These are phyloP conservation scores for Colletotrichum sp. DNA, from an alignment of 2,329 filamentous ascomycete genomes.

Conservation along the genomic window DNA sequence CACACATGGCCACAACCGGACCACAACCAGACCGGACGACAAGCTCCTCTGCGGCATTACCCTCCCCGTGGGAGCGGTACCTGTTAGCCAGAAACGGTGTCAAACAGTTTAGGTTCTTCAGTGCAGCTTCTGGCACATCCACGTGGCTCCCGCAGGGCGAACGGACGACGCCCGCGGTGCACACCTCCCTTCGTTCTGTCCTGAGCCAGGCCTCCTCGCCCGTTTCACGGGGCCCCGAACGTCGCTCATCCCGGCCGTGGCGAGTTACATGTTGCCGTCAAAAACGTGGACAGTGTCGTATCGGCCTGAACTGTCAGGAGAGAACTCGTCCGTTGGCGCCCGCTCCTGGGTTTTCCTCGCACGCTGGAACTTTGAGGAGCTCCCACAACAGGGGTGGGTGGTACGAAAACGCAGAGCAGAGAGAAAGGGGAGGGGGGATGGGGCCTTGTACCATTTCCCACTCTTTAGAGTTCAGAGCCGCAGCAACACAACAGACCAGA, in stretches of 20 bases:
- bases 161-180: background rate
- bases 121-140: slow-evolving; percentile 11
- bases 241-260: background rate
- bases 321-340: background rate
- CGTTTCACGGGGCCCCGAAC: slow-evolving; percentile 1
- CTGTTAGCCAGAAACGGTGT: background rate
- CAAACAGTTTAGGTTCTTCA: slow-evolving; percentile 15
- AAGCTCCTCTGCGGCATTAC: background rate
- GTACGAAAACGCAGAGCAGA: background rate
- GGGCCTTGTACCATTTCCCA: background rate
- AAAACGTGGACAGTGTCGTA: slow-evolving; percentile 14
- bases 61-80: background rate
- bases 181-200: background rate
- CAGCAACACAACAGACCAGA: background rate
- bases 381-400: background rate
- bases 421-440: background rate
- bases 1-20: background rate
- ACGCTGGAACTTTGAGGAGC: background rate
- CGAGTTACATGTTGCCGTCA: slow-evolving; percentile 11
- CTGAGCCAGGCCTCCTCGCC: background rate
- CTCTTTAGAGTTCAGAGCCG: slow-evolving; percentile 18
- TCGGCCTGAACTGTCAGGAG: background rate
- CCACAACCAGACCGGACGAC: background rate
- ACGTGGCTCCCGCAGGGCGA: slow-evolving; percentile 3
- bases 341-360: background rate